Conservation (phyloP, 352 stramenopile species). For the Globisporangium mamillatum region DNA sequence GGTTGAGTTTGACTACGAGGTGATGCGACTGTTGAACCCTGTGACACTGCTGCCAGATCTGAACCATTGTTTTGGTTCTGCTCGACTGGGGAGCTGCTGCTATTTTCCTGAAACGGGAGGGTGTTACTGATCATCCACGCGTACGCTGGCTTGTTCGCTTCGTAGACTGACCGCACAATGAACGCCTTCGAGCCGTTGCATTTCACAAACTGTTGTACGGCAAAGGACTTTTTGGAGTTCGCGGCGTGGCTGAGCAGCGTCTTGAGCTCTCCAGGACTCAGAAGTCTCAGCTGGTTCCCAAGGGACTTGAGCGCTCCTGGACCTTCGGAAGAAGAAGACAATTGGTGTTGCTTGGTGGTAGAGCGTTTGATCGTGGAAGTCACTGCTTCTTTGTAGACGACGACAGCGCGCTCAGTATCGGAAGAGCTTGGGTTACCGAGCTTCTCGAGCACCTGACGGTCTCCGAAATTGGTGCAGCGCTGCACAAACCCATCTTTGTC, state of each 20-base stretch:
- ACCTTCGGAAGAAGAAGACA: neutral
- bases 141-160: conserved; percentile 49
- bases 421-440: conserved; percentile 30
- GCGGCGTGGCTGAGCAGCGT: conserved; percentile 64
- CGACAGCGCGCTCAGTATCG: conserved; percentile 39
- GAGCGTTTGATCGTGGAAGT: conserved; percentile 20
- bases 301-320: conserved; percentile 25
- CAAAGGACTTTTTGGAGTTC: conserved; percentile 62
- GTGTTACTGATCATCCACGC: conserved; percentile 86
- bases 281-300: conserved; percentile 64
- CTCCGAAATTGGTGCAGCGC: conserved; percentile 55
- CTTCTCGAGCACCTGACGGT: conserved; percentile 74
- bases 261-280: conserved; percentile 64
- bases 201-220: conserved; percentile 66
- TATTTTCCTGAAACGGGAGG: conserved; percentile 33
- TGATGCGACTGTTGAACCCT: neutral
- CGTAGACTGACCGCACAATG: conserved; percentile 62
- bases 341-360: neutral
- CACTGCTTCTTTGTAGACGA: conserved; percentile 74
- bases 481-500: conserved; percentile 70
- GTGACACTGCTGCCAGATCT: neutral
- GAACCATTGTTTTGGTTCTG: neutral
- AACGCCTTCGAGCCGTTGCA: conserved; percentile 76
- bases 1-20: conserved; percentile 8
- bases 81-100: neutral